Evolutionary conservation across 1,284 basidiomycete genomes (phyloP).

Genomic region (Cystobasidiaceae sp.): DNA sequence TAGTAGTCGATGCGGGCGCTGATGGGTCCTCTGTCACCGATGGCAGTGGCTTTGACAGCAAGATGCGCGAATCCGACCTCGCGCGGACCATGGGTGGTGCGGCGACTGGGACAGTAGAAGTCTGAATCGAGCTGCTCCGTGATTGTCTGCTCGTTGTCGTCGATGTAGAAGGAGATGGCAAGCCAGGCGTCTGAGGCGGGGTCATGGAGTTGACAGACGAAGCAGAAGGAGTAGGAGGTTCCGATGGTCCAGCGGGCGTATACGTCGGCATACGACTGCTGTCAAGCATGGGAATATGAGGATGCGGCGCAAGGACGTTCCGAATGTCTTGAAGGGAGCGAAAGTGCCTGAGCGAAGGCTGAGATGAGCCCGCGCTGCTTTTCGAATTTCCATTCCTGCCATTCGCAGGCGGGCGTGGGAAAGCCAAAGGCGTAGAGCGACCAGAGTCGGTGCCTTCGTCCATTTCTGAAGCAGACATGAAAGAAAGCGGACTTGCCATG

Average conservation of each 20-base stretch:
- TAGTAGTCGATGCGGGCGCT: not conserved
- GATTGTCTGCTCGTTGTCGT: not conserved
- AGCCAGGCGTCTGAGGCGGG: too few relatives aligned
- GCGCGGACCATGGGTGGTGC: constrained; percentile 28
- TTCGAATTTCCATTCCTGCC: not conserved
- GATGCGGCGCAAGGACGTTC: constrained; percentile 14
- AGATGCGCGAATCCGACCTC: constrained; percentile 16
- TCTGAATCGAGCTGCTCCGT: not conserved
- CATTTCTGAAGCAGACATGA: not conserved
- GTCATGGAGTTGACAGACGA: not conserved
- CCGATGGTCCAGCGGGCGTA: not conserved
- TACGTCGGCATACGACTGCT: not conserved
- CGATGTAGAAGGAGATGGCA: not conserved
- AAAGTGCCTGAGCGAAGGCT: constrained; percentile 29
- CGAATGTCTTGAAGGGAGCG: constrained; percentile 39
- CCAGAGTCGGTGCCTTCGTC: not conserved
- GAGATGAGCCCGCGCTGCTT: not conserved
- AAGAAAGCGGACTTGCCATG: constrained; percentile 15
- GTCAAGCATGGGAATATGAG: constrained; percentile 9
- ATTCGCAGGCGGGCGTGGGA: not conserved
- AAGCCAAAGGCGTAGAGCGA: not conserved
- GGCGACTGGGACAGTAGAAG: not conserved
- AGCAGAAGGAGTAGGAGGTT: too few relatives aligned
- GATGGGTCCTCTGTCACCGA: not conserved
- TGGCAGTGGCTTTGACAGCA: not conserved